phyloP scores from a whole-genome alignment of 2,329 filamentous ascomycete genomes.

The Cylindrodendrum hubeiense region DNA sequence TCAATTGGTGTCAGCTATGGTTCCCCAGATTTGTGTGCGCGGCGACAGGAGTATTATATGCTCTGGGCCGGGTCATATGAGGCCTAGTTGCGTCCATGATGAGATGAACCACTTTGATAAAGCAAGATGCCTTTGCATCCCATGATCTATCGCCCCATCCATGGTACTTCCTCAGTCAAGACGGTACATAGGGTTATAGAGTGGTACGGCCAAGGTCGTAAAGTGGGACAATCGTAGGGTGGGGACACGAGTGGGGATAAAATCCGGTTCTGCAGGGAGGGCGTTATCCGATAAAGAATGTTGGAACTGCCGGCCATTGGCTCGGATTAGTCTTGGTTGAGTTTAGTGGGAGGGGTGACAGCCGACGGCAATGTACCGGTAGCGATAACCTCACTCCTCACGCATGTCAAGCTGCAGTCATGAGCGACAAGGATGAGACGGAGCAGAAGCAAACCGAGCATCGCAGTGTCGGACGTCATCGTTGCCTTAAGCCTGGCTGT shows the following conservation, averaged over 20 bases:
- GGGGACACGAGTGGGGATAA: background rate
- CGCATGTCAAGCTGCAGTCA: background rate
- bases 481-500: slow-evolving; percentile 6
- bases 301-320: background rate
- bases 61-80: background rate
- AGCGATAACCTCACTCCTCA: background rate
- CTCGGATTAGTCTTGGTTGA: background rate
- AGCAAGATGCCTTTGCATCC: background rate
- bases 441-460: background rate
- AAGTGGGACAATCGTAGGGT: background rate
- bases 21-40: too few relatives aligned
- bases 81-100: background rate
- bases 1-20: too few relatives aligned
- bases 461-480: background rate
- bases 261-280: background rate
- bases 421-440: background rate
- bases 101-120: background rate
- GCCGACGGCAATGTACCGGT: background rate
- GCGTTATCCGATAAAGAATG: background rate
- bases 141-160: background rate
- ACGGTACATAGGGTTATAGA: background rate
- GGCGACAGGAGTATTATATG: background rate
- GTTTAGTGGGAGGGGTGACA: background rate
- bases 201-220: background rate
- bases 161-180: background rate